Conservation (phyloP, 1,284 basidiomycete genomes). For the Phylloporus sp. region DNA sequence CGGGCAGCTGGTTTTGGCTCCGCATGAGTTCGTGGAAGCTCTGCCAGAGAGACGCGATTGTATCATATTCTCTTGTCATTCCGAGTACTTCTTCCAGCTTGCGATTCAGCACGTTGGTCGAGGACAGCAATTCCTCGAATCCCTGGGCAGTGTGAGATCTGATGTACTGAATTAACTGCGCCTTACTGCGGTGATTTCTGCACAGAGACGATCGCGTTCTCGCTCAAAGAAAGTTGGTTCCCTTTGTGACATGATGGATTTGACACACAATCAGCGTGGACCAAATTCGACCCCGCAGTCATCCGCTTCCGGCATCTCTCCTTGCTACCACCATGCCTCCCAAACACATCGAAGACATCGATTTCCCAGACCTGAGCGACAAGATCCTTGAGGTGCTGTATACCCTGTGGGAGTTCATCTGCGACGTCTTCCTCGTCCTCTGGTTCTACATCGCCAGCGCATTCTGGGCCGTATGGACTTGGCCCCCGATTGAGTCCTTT, state of each 20-base stretch:
- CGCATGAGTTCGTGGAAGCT: slow-evolving; percentile 84
- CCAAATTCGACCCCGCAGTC: neutral
- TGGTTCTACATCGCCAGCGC: slow-evolving; percentile 21
- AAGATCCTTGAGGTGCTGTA: slow-evolving; percentile 23
- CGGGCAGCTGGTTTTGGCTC: slow-evolving; percentile 50
- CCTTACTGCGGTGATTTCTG: slow-evolving; percentile 76
- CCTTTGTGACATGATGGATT: slow-evolving; percentile 46
- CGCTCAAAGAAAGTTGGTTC: slow-evolving; percentile 76
- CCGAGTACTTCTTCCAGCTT: slow-evolving; percentile 91
- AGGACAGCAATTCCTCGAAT: slow-evolving; percentile 88
- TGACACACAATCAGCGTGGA: neutral
- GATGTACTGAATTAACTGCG: neutral
- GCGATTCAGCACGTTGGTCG: slow-evolving; percentile 90
- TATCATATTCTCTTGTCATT: slow-evolving; percentile 93
- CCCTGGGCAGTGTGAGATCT: slow-evolving; percentile 58
- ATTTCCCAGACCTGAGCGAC: slow-evolving; percentile 25
- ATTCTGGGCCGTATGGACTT: slow-evolving; percentile 30
- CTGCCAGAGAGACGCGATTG: slow-evolving; percentile 88
- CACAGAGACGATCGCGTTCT: slow-evolving; percentile 76
- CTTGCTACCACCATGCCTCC: slow-evolving; percentile 25
- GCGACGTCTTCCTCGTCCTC: slow-evolving; percentile 11
- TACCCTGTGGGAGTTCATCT: slow-evolving; percentile 26
- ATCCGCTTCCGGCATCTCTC: neutral
- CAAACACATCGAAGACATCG: slow-evolving; percentile 29
- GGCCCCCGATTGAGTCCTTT: slow-evolving; percentile 36